Evolutionary conservation across 768 basidiomycete genomes (phyloP).

Genomic region (Russula dissimulans): DNA sequence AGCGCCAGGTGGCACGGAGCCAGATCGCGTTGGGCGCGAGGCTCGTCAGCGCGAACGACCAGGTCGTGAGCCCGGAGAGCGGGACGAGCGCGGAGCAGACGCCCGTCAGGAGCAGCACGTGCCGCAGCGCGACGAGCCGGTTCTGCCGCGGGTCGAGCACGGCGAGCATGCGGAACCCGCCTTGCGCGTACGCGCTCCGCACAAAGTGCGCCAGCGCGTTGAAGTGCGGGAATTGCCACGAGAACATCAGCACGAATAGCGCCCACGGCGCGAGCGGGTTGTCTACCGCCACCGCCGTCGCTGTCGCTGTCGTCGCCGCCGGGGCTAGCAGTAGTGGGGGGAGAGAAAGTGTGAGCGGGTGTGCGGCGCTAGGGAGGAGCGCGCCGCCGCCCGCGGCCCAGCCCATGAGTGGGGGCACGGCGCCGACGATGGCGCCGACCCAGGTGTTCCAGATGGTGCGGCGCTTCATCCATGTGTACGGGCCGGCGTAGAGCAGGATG

Average conservation of each 20-base stretch:
- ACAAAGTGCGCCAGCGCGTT: slow-evolving; percentile 85
- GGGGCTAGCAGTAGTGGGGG: slow-evolving; percentile 45
- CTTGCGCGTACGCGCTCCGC: slow-evolving; percentile 82
- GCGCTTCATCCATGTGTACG: slow-evolving; percentile 91
- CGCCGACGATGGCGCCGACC: slow-evolving; percentile 91
- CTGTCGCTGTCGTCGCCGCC: slow-evolving; percentile 29
- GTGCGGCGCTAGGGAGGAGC: slow-evolving; percentile 52
- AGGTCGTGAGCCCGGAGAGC: slow-evolving; percentile 86
- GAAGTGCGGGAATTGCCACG: slow-evolving; percentile 99
- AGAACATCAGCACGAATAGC: slow-evolving; percentile 78
- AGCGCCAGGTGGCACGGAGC: slow-evolving; percentile 58
- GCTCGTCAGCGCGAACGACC: slow-evolving; percentile 74
- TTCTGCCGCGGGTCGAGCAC: slow-evolving; percentile 73
- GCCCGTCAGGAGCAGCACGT: slow-evolving; percentile 66
- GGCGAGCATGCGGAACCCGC: slow-evolving; percentile 89
- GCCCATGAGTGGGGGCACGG: slow-evolving; percentile 90
- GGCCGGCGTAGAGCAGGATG: slow-evolving; percentile 80
- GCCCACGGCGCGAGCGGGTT: slow-evolving; percentile 76
- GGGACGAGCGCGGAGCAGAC: slow-evolving; percentile 77
- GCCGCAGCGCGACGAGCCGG: slow-evolving; percentile 75
- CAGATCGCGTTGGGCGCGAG: slow-evolving; percentile 68
- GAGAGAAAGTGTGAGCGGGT: slow-evolving; percentile 52
- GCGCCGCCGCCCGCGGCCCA: slow-evolving; percentile 92
- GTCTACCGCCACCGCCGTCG: slow-evolving; percentile 38
- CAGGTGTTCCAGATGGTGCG: slow-evolving; percentile 80